Conservation (phyloP, 2,329 filamentous ascomycete species). For the Paramyrothecium roridum region DNA sequence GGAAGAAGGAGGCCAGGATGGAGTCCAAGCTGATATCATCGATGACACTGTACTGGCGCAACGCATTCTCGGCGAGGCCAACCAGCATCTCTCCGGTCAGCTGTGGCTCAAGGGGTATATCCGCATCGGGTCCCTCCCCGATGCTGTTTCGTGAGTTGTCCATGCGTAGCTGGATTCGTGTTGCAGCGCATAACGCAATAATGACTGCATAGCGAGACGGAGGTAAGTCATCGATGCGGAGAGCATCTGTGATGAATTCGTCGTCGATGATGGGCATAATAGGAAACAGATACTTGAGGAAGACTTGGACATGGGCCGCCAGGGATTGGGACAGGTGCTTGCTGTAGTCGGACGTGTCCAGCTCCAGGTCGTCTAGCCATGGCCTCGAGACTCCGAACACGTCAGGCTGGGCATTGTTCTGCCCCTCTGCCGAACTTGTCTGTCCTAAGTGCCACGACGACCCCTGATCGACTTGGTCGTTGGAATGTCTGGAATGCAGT, state of each 20-base stretch:
- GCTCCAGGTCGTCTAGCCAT: background rate
- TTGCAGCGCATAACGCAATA: conserved; percentile 22
- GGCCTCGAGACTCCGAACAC: background rate
- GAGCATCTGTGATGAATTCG: conserved; percentile 20
- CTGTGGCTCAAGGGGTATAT: conserved; percentile 15
- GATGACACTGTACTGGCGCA: conserved; percentile 22
- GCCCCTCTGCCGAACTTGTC: background rate
- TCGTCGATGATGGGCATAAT: conserved; percentile 28
- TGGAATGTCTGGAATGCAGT: too few relatives aligned
- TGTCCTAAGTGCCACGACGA: background rate
- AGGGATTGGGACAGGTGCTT: conserved; percentile 17
- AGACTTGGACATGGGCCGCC: conserved; percentile 21
- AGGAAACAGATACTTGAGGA: conserved; percentile 25
- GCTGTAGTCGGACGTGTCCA: conserved; percentile 6
- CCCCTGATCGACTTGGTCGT: background rate
- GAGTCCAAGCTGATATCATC: conserved; percentile 23
- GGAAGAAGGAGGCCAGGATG: conserved; percentile 23
- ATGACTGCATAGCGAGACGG: conserved; percentile 24
- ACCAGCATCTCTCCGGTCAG: conserved; percentile 21
- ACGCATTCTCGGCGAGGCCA: conserved; percentile 18
- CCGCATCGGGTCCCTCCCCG: conserved; percentile 8
- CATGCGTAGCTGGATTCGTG: conserved; percentile 22
- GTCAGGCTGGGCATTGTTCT: background rate
- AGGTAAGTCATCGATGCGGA: conserved; percentile 16
- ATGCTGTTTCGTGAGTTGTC: conserved; percentile 10